phyloP scores from a whole-genome alignment of 2,329 filamentous ascomycete genomes.

The Camillea tinctor region DNA sequence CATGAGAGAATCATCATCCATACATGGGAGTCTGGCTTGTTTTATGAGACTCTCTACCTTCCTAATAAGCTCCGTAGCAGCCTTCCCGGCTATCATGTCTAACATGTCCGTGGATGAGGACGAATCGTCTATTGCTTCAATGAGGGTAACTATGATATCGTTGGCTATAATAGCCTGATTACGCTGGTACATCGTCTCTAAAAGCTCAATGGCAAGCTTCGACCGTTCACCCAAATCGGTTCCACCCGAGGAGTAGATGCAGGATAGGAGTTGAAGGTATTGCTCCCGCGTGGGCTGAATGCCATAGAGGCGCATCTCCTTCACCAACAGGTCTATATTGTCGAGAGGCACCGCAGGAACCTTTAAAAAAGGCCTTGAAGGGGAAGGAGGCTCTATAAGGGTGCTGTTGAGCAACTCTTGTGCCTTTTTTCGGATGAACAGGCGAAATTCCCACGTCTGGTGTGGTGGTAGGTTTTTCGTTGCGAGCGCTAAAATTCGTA shows the following conservation, averaged over 20 bases:
- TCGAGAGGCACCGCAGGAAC: no score
- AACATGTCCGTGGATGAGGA: conserved; percentile 31
- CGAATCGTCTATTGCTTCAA: conserved; percentile 39
- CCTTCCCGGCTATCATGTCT: conserved; percentile 26
- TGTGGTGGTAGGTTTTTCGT: conserved; percentile 29
- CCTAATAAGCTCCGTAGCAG: conserved; percentile 37
- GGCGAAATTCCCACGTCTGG: conserved; percentile 35
- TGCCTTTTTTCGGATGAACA: conserved; percentile 30
- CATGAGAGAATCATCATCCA: conserved; percentile 36
- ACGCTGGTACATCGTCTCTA: conserved; percentile 46
- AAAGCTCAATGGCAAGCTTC: conserved; percentile 41
- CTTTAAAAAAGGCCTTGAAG: no score
- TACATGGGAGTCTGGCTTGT: conserved; percentile 38
- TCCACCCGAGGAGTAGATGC: conserved; percentile 34
- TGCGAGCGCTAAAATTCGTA: conserved; percentile 26
- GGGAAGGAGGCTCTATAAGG: conserved; percentile 15
- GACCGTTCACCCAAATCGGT: conserved; percentile 29
- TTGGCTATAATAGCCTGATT: conserved; percentile 42
- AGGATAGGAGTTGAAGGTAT: conserved; percentile 38
- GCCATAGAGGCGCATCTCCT: conserved; percentile 40
- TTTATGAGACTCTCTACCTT: conserved; percentile 47
- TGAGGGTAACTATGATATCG: conserved; percentile 49
- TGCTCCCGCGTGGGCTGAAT: conserved; percentile 35
- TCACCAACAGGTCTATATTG: conserved; percentile 29
- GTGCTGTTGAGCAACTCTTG: conserved; percentile 14